phyloP scores from a whole-genome alignment of 2,329 filamentous ascomycete genomes.

The Fusarium concolor region DNA sequence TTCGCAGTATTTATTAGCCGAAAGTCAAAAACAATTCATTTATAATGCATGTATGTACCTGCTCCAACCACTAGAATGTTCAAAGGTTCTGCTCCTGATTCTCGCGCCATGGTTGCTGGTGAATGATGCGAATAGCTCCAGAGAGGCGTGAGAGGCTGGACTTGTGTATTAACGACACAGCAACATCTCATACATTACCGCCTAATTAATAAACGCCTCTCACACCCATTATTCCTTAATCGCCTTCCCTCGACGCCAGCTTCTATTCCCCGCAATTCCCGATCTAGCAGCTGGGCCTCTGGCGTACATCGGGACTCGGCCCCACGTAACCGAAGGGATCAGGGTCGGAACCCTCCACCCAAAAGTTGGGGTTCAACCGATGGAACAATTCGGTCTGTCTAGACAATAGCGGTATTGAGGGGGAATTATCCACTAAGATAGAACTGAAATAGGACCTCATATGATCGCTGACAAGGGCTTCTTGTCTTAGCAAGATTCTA shows the following conservation, averaged over 20 bases:
- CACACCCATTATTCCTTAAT: not conserved
- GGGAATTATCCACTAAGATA: not conserved
- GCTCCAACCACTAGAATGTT: conserved; percentile 41
- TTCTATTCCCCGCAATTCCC: conserved; percentile 2
- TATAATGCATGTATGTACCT: conserved; percentile 9
- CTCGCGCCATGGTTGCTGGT: conserved; percentile 9
- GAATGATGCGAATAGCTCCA: not conserved
- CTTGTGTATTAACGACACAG: not conserved
- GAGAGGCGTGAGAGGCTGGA: not conserved
- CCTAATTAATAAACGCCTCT: conserved; percentile 1
- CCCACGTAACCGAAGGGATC: conserved; percentile 12
- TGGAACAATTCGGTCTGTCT: not conserved
- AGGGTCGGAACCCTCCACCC: conserved; percentile 32
- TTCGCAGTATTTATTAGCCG: not conserved
- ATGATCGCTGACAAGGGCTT: not conserved
- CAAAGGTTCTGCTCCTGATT: conserved; percentile 8
- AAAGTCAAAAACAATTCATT: too few relatives aligned
- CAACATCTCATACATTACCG: not conserved
- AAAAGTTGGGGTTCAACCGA: conserved; percentile 2
- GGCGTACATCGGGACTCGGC: conserved; percentile 25
- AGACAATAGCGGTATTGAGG: conserved; percentile 6
- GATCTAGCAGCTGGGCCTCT: not conserved
- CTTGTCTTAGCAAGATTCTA: not conserved
- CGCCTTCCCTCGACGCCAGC: not conserved
- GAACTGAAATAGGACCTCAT: conserved; percentile 14